Base-by-base conservation (phyloP, 2,329 filamentous ascomycete species). In the Apiospora malaysiana region DNA sequence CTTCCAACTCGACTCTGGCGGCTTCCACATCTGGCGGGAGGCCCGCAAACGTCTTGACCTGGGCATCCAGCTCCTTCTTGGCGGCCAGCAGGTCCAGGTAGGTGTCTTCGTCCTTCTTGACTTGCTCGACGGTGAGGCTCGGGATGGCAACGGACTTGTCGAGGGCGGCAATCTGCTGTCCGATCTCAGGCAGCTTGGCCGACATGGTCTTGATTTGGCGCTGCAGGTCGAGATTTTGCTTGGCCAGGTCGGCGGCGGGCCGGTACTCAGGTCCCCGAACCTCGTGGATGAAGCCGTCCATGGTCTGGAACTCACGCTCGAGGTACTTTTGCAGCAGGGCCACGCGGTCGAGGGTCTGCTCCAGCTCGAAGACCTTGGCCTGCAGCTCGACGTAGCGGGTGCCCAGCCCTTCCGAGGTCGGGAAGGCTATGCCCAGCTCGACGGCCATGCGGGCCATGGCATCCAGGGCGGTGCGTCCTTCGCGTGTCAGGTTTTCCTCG, bases 151-250 rank as follows among this genome's bases (percentile, higher is more conserved):
- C 74, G 6, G 78, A 76, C 32, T 78, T 75, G 68, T 81, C 79
- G 4, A 86, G 76, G 2, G 84, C 79, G 71, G 83, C 78, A 74
- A 89, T 82, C 56, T 86, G 86, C 70, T 90, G 88, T 66, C 84
- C 82, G 71, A 93, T 88, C 77, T 96, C 93, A 21, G 89, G 88
- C 1, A 95, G 83, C 75, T 92, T 92, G 2, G 89, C 82, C 18
- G 86, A 83, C 47, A 93, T 83, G n/a, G 88, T 82, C 78, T 94
- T 94, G 67, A 92, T 88, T 70, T 87, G 90, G 70, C 93, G 90
- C 74, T 91, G 90, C 81, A 92, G 89, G 68, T 96, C 92, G 4
- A 91, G 85, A n/a, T 94, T 95, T 74, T 91, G 87, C 74, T 90
- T 89, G 14, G 89, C 88, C 4, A 95, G 82, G 72, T 90, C 84